Evolutionary conservation across 371 early-diverging fungal genomes (phyloP).

Genomic region (Caulochytrium protostelioides): DNA sequence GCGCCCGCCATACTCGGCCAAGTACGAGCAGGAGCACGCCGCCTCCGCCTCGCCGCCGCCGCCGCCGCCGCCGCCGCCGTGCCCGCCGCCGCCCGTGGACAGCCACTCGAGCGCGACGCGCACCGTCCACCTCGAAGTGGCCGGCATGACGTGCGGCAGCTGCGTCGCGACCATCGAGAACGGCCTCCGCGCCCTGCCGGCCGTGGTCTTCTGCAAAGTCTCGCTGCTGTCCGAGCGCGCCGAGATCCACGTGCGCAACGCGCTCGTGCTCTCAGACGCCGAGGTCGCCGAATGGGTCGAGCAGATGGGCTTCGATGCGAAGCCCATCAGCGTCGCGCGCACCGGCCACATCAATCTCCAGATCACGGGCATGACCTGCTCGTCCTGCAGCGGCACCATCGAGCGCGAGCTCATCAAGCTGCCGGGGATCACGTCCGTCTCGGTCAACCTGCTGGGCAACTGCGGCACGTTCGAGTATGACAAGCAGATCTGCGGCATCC

Average conservation of each 20-base stretch:
- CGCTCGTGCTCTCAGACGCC: slow-evolving; percentile 1
- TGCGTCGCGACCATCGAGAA: slow-evolving; percentile 45
- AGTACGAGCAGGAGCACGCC: too few species aligned
- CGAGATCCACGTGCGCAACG: slow-evolving; percentile 28
- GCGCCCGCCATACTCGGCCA: too few species aligned
- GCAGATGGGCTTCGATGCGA: slow-evolving; percentile 65
- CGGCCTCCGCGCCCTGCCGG: slow-evolving; percentile 32
- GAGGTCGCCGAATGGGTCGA: slow-evolving; percentile 39
- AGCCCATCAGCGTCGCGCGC: background rate
- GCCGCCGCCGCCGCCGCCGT: too few species aligned
- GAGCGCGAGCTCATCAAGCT: slow-evolving; percentile 42
- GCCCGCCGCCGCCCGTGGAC: too few species aligned
- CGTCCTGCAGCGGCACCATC: slow-evolving; percentile 51
- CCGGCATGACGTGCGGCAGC: slow-evolving; percentile 25
- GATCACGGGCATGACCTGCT: slow-evolving; percentile 88
- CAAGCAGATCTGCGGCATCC: slow-evolving; percentile 35
- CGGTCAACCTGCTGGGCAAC: slow-evolving; percentile 59
- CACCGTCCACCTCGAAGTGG: slow-evolving; percentile 8
- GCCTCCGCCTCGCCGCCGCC: too few species aligned
- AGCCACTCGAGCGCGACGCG: too few species aligned
- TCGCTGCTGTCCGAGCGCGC: slow-evolving; percentile 67
- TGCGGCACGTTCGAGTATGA: slow-evolving; percentile 45
- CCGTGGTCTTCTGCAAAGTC: slow-evolving; percentile 46
- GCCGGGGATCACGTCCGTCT: slow-evolving; percentile 39
- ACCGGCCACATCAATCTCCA: slow-evolving; percentile 23